These are phyloP conservation scores for Trichoderma polysporum DNA, from an alignment of 2,329 filamentous ascomycete species.

Conservation along the genomic window DNA sequence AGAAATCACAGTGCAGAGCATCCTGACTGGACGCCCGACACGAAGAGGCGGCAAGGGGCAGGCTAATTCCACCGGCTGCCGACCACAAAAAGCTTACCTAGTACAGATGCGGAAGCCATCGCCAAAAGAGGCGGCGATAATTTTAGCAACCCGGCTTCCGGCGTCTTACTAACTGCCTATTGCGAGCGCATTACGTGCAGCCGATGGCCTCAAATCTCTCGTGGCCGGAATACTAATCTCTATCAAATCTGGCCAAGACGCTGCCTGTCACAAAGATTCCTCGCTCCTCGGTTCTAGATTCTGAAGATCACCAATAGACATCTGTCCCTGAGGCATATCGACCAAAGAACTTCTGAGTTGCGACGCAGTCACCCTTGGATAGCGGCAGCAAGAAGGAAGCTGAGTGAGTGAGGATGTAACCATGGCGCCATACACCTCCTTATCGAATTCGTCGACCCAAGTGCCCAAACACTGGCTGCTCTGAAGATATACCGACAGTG, in stretches of 20 bases:
- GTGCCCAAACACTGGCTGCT: neutral
- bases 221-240: neutral
- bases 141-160: neutral
- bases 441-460: neutral
- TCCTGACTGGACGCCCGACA: neutral
- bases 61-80: neutral
- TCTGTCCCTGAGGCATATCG: neutral
- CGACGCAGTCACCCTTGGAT: neutral
- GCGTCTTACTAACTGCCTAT: neutral
- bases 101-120: neutral
- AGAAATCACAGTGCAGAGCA: neutral
- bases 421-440: conserved; percentile 6
- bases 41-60: neutral
- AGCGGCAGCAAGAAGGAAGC: neutral
- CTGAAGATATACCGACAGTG: neutral
- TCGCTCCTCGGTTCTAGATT: neutral
- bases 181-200: neutral
- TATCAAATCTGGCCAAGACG: neutral
- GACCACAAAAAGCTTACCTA: neutral
- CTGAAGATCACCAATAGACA: neutral
- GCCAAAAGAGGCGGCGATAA: conserved; percentile 5
- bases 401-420: conserved; percentile 5
- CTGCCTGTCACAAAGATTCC: neutral
- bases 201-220: neutral
- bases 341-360: conserved; percentile 7